Base-by-base conservation (phyloP, 225 moss, liverwort and hornwort species). In the Neckera pumila region DNA sequence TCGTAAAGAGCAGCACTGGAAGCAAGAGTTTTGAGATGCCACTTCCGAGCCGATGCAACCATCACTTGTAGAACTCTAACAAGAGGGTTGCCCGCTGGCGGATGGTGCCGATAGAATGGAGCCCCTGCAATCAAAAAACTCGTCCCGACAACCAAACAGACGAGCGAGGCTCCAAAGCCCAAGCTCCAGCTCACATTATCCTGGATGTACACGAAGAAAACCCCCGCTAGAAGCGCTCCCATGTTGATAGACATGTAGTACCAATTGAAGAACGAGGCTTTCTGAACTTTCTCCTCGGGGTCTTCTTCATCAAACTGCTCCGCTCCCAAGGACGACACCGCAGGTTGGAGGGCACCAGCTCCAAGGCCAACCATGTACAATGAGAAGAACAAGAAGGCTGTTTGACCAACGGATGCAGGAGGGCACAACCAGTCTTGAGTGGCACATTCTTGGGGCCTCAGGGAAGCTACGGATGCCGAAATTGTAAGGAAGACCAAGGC, bases 231-330 rank as follows among this genome's bases (percentile, higher is more conserved):
- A 62, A 96, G 75, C 6, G 86, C 89, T 70, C 95, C 96, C 12
- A 95, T 53, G n/a, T 92, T 95, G 26, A 95, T 89, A 17, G 93
- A 92, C 74, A 92, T 92, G 67, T 93, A 95, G 65, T 79, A 87
- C 94, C 93, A 94, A 86, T 95, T 96, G 84, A 96, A 96, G 90
- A 91, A 96, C 14, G 92, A 93, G 28, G 92, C 83, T 84, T 94
- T 95, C 75, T 93, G 92, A 76, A 43, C 84, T 82, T 93, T 95
- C 89, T 95, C 95, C 6, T 86, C 49, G 1, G 87, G 54, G 62
- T 95, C 95, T 61, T 91, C 91, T n/a, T 95, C 96, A 80, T 96
- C 95, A 47, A 96, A 95, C 34, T 96, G 96, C 78, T 96, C 95
- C 5, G 94, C 95, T 33, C 96, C 96, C 62, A 96, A 88, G 47